These are phyloP conservation scores for Kazachstania kunashirensis DNA, from an alignment of 805 yeast genomes.

Conservation along the genomic window DNA sequence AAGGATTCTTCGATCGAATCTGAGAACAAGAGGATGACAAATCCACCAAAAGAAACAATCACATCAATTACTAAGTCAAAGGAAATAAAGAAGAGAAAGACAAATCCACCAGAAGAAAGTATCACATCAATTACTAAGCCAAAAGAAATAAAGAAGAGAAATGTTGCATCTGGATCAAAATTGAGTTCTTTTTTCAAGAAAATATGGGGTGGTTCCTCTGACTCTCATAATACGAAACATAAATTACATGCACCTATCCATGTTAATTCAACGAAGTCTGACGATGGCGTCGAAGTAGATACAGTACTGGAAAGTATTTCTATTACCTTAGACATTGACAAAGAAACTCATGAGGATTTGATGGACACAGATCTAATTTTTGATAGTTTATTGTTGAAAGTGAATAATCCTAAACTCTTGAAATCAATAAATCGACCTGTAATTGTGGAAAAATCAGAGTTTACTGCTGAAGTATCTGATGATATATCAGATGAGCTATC, in stretches of 20 bases:
- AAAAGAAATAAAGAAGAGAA: not conserved
- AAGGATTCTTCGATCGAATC: too few species aligned
- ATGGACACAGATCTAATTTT: conserved; percentile 26
- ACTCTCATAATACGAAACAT: not conserved
- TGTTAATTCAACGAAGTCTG: not conserved
- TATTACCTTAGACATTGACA: conserved; percentile 1
- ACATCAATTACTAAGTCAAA: too few species aligned
- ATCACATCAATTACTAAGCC: too few species aligned
- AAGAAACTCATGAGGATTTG: conserved; percentile 12
- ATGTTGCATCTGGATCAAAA: not conserved
- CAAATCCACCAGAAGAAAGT: too few species aligned
- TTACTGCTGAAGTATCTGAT: too few species aligned
- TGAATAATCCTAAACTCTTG: conserved; percentile 6
- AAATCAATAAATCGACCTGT: not conserved
- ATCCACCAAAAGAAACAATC: too few species aligned
- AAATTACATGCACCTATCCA: too few species aligned
- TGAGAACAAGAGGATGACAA: too few species aligned
- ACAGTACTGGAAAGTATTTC: not conserved
- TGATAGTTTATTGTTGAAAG: conserved; percentile 21
- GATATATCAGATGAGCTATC: not conserved
- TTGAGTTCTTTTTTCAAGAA: conserved; percentile 6
- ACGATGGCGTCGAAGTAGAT: not conserved
- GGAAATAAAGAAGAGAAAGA: too few species aligned
- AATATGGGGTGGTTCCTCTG: conserved; percentile 1
- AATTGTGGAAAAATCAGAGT: not conserved